Conservation (phyloP, 148 eudicot genomes). For the Diospyros kaki region DNA sequence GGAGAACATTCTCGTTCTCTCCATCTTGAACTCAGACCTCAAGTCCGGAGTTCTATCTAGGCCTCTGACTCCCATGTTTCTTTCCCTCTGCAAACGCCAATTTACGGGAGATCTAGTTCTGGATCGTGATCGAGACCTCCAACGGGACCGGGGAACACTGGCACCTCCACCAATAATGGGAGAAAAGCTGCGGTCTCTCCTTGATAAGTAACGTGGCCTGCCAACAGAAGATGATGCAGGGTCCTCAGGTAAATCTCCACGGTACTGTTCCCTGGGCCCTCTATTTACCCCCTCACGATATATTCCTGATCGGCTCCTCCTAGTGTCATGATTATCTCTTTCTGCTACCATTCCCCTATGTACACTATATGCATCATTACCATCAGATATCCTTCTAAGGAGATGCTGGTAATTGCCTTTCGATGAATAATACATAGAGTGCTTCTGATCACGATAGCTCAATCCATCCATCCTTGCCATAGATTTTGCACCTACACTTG, state of each 20-base stretch:
- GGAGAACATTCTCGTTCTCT: slow-evolving; percentile 26
- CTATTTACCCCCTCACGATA: slow-evolving; percentile 31
- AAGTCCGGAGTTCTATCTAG: slow-evolving; percentile 44
- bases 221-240: slow-evolving; percentile 23
- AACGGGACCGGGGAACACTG: slow-evolving; percentile 26
- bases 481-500: slow-evolving; percentile 25
- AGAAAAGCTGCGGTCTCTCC: slow-evolving; percentile 46
- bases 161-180: slow-evolving; percentile 30
- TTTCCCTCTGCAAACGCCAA: slow-evolving; percentile 31
- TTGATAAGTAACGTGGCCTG: slow-evolving; percentile 28
- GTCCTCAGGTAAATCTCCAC: slow-evolving; percentile 28
- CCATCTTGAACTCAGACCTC: slow-evolving; percentile 44
- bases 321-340: slow-evolving; percentile 22
- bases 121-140: slow-evolving; percentile 61
- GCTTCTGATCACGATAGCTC: slow-evolving; percentile 21
- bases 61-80: slow-evolving; percentile 19
- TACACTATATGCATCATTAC: slow-evolving; percentile 23
- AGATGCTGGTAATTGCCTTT: slow-evolving; percentile 34
- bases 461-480: slow-evolving; percentile 30
- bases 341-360: slow-evolving; percentile 25
- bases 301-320: slow-evolving; percentile 32
- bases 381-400: slow-evolving; percentile 10
- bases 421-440: slow-evolving; percentile 22
- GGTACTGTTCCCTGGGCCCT: slow-evolving; percentile 43
- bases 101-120: slow-evolving; percentile 45